Base-by-base conservation (phyloP, 441 rosid species). In the Populus hybrid region DNA sequence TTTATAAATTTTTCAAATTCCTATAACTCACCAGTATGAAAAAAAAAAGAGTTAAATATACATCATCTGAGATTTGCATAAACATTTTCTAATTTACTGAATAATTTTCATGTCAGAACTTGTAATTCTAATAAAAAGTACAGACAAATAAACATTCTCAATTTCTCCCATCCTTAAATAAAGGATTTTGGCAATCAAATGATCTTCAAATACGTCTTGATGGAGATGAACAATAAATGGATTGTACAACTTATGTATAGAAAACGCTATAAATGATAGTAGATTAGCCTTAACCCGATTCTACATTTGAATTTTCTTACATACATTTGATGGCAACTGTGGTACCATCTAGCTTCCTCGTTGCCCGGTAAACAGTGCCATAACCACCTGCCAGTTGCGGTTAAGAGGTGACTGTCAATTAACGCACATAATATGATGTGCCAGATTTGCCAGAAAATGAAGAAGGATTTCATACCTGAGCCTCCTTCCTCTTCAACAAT, bases 241-340 rank as follows among this genome's bases (percentile, higher is more conserved):
- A 69, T 36, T 7, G 31, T 21, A 18, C 61, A 23, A 68, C 26
- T 35, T 16, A 29, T 2, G 6, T 11, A n/a, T 56, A 61, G 65
- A 9, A 21, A 1, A 9, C 28, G 7, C 65, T 23, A 61, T 10
- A 61, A 61, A 61, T 61, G 12, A 9, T n/a, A 61, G 33, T 24
- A 20, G 24, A 50, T 21, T 59, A 36, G 59, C 67, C 21, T 74
- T 24, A 26, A 33, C 9, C 36, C 20, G n/a, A 23, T 21, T 64
- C 7, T 29, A 29, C 16, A 45, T 11, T 20, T 23, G 42, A 42
- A 76, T 56, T 73, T 16, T 35, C 73, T 82, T 42, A 79, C 93
- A 71, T 88, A 96, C 97, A 91, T 89, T 96, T 96, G 80, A 96
- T 93, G 78, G 99, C 99, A 80, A 96, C 91, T 20, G 82, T 76